These are phyloP conservation scores for Lolium multiflorum DNA, from an alignment of 176 grass and related monocot genomes.

Conservation along the genomic window DNA sequence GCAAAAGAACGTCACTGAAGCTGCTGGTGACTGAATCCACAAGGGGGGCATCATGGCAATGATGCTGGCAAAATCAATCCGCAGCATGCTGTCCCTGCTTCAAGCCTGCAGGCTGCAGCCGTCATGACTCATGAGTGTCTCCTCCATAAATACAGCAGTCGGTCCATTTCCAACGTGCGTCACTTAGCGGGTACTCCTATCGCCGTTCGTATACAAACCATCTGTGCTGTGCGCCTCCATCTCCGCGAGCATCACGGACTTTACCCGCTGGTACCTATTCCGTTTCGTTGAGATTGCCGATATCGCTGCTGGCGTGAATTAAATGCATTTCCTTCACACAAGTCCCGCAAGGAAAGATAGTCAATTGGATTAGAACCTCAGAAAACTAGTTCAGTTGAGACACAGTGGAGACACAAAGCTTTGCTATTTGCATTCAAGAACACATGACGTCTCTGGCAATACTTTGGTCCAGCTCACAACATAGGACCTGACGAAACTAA, in stretches of 20 bases:
- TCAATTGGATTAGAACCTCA: no score
- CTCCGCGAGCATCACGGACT: conserved; percentile 93
- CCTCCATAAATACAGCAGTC: neutral
- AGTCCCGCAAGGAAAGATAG: no score
- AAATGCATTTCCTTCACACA: neutral
- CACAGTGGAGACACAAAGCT: no score
- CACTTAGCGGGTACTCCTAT: conserved; percentile 45
- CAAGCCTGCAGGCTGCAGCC: conserved; percentile 6
- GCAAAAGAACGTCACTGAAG: neutral
- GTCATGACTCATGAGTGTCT: conserved; percentile 19
- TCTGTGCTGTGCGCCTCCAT: conserved; percentile 80
- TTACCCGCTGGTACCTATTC: conserved; percentile 94
- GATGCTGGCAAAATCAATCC: conserved; percentile 36
- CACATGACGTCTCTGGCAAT: no score
- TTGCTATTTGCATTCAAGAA: no score
- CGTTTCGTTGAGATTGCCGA: conserved; percentile 91
- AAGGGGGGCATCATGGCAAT: neutral
- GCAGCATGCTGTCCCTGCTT: neutral
- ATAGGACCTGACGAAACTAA: no score
- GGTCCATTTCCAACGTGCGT: neutral
- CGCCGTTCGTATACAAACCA: conserved; percentile 57
- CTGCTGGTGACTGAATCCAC: neutral
- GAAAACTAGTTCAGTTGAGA: no score
- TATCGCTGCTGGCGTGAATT: conserved; percentile 37
- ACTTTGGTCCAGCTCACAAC: no score